phyloP scores from a whole-genome alignment of 306 rosid species.

The Gastrolobium bilobum region DNA sequence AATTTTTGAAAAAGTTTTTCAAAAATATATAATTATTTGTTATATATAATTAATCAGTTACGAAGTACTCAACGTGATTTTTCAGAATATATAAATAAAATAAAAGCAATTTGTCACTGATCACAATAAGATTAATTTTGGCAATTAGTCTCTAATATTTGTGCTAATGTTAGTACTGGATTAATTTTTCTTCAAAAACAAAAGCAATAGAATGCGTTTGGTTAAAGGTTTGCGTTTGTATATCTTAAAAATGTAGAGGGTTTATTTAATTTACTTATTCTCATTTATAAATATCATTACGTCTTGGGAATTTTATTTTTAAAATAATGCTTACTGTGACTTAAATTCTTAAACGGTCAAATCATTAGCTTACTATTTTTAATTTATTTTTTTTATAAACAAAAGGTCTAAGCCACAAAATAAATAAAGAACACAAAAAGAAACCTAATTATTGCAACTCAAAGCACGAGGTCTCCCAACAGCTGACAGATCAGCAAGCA shows the following conservation, averaged over 20 bases:
- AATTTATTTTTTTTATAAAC: no score
- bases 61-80: no score
- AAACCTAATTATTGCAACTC: no score
- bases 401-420: no score
- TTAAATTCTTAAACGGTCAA: neutral
- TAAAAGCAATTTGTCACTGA: neutral
- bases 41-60: no score
- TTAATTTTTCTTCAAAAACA: neutral
- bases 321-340: neutral
- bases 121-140: neutral
- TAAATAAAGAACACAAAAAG: no score
- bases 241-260: neutral
- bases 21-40: no score
- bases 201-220: no score
- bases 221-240: neutral
- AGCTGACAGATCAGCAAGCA: no score
- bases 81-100: neutral
- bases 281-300: neutral
- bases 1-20: no score
- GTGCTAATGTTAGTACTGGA: neutral
- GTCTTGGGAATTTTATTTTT: neutral
- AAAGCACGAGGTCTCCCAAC: no score
- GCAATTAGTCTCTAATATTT: neutral
- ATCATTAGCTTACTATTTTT: no score
- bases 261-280: neutral